Evolutionary conservation across 129 eudicot species (phyloP).

Genomic region (Arctium minus): DNA sequence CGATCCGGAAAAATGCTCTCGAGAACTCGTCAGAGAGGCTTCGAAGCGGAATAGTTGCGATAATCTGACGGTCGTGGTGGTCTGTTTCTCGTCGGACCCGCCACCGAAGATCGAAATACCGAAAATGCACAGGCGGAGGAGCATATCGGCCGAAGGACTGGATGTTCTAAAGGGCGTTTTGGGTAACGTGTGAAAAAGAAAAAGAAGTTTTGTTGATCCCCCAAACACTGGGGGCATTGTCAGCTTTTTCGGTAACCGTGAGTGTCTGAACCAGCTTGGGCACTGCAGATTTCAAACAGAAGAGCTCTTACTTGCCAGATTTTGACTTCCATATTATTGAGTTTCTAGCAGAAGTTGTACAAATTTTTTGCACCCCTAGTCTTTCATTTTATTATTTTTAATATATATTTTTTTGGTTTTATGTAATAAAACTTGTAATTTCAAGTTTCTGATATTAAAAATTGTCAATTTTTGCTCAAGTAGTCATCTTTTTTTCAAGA

Average conservation of each 20-base stretch:
- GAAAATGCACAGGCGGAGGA: slow-evolving; percentile 39
- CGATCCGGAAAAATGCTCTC: slow-evolving; percentile 54
- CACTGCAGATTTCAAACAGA: neutral
- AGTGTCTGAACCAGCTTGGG: neutral
- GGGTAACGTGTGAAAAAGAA: slow-evolving; percentile 28
- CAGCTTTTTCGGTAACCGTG: neutral
- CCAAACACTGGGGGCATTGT: neutral
- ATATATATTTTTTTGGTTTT: neutral
- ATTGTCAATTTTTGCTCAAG: neutral
- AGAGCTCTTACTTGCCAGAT: neutral
- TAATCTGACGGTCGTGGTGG: slow-evolving; percentile 57
- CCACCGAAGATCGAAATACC: slow-evolving; percentile 57
- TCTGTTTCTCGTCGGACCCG: slow-evolving; percentile 60
- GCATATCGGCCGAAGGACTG: slow-evolving; percentile 67
- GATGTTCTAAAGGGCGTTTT: slow-evolving; percentile 58
- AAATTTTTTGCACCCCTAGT: neutral
- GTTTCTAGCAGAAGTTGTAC: slow-evolving; percentile 13
- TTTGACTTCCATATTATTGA: slow-evolving; percentile 1
- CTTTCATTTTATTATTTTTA: neutral
- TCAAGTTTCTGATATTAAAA: neutral
- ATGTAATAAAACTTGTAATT: slow-evolving; percentile 8
- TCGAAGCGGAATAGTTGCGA: slow-evolving; percentile 55
- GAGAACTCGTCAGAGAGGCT: slow-evolving; percentile 50
- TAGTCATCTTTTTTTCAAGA: neutral
- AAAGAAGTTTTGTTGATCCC: neutral